A percentile compares a stretch with the other conserved stretches of the same genome.
These are phyloP conservation scores for Fusarium brachygibbosum DNA, from an alignment of 2,329 filamentous ascomycete genomes.

Conservation along the genomic window DNA sequence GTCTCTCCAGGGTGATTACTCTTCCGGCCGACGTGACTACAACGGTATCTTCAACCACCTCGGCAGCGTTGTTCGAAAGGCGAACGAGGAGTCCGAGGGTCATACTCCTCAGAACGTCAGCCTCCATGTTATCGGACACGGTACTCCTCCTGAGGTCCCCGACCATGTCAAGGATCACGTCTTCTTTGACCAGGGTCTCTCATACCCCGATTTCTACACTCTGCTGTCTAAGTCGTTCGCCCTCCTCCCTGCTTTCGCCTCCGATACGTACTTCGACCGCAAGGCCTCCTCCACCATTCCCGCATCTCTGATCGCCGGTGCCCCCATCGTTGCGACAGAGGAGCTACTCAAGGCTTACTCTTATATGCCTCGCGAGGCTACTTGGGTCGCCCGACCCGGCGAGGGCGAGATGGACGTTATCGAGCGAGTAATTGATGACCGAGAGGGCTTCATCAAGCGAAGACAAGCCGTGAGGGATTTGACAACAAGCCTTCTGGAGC, in stretches of 20 bases:
- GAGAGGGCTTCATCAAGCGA: slow-evolving; percentile 41
- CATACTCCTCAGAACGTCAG: slow-evolving; percentile 35
- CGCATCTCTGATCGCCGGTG: slow-evolving; percentile 48
- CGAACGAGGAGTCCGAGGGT: slow-evolving; percentile 17
- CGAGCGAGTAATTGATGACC: slow-evolving; percentile 43
- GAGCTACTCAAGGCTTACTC: slow-evolving; percentile 46
- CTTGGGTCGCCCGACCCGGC: slow-evolving; percentile 43
- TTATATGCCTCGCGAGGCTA: slow-evolving; percentile 45
- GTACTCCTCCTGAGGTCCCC: slow-evolving; percentile 44
- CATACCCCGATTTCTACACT: slow-evolving; percentile 49
- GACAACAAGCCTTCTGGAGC: slow-evolving; percentile 22
- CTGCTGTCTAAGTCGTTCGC: slow-evolving; percentile 41
- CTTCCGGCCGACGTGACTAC: slow-evolving; percentile 47
- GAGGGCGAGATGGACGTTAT: slow-evolving; percentile 50
- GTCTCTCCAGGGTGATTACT: slow-evolving; percentile 50
- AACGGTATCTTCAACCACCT: slow-evolving; percentile 47
- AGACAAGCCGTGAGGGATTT: slow-evolving; percentile 38
- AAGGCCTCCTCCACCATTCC: slow-evolving; percentile 50
- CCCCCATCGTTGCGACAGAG: slow-evolving; percentile 46
- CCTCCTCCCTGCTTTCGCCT: slow-evolving; percentile 48
- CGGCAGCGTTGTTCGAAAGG: slow-evolving; percentile 42
- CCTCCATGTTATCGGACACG: slow-evolving; percentile 49
- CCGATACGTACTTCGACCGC: slow-evolving; percentile 47
- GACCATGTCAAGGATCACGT: slow-evolving; percentile 41
- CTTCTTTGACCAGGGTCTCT: slow-evolving; percentile 45